Evolutionary conservation across 2,329 filamentous ascomycete genomes (phyloP).

Genomic region (Verticillium longisporum): DNA sequence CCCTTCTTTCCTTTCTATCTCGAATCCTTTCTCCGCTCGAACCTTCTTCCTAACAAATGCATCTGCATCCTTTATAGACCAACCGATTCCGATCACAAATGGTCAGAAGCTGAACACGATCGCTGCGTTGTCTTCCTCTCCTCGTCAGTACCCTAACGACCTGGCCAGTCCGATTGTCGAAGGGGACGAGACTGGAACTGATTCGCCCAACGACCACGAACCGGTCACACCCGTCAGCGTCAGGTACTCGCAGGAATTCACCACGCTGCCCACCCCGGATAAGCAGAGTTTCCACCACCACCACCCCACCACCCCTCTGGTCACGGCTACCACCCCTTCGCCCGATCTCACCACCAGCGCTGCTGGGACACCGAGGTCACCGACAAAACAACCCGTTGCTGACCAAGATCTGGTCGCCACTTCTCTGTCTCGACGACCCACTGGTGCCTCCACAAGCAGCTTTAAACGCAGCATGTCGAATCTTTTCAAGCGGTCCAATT

Average conservation of each 20-base stretch:
- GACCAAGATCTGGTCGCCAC: conserved; percentile 19
- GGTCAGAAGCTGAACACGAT: conserved; percentile 16
- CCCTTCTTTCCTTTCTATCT: not conserved
- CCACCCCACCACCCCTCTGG: conserved; percentile 14
- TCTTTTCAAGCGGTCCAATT: conserved; percentile 37
- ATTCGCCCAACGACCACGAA: conserved; percentile 43
- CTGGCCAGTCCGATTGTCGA: conserved; percentile 45
- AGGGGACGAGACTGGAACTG: conserved; percentile 54
- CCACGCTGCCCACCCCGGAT: conserved; percentile 32
- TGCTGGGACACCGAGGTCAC: not conserved
- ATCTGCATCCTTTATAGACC: not conserved
- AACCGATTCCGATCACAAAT: conserved; percentile 1
- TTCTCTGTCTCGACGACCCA: conserved; percentile 30
- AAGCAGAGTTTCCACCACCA: conserved; percentile 26
- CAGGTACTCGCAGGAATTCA: conserved; percentile 48
- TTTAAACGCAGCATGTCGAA: conserved; percentile 44
- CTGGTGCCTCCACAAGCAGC: conserved; percentile 32
- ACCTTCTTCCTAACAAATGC: not conserved
- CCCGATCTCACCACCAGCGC: conserved; percentile 2
- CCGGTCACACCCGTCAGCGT: conserved; percentile 55
- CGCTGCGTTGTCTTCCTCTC: conserved; percentile 27
- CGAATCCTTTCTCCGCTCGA: not conserved
- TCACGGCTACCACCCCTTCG: conserved; percentile 4
- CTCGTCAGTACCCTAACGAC: conserved; percentile 42
- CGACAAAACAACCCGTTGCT: conserved; percentile 2